Conservation (phyloP, 176 grass and related monocot species). For the Musa itinerans region DNA sequence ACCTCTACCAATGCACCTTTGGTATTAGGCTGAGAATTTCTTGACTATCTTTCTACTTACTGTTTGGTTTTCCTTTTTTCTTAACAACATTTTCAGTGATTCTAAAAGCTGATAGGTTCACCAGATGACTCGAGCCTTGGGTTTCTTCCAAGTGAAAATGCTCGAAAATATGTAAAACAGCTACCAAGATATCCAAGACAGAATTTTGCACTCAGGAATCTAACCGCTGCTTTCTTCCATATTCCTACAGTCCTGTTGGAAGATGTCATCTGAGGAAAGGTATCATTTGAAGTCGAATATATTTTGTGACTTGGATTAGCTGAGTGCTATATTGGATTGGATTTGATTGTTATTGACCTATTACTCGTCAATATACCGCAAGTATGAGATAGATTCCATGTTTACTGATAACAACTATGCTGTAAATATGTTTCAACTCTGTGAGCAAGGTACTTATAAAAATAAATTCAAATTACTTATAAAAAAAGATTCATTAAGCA, state of each 20-base stretch:
- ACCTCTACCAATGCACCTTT: no score
- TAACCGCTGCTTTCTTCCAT: no score
- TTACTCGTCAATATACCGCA: not conserved
- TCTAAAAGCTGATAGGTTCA: slow-evolving; percentile 81
- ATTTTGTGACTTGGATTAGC: not conserved
- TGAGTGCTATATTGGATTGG: not conserved
- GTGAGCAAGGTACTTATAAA: no score
- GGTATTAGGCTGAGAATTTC: no score
- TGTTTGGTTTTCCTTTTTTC: no score
- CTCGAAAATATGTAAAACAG: slow-evolving; percentile 83
- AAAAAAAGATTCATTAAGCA: no score
- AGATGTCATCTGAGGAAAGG: no score
- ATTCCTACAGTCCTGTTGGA: no score
- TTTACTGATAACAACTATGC: not conserved
- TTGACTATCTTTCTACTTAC: no score
- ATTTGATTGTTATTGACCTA: not conserved
- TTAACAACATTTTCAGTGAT: slow-evolving; percentile 5
- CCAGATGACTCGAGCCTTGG: slow-evolving; percentile 87
- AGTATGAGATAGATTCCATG: not conserved
- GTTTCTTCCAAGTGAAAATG: slow-evolving; percentile 85
- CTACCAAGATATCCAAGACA: slow-evolving; percentile 71
- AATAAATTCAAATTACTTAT: no score
- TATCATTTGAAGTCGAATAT: no score
- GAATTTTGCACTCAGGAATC: slow-evolving; percentile 29
- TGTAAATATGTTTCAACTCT: no score